Percentiles rank a stretch among this genome's conserved stretches.
These are phyloP conservation scores for Prunus dulcis DNA, from an alignment of 306 rosid species.

Conservation along the genomic window DNA sequence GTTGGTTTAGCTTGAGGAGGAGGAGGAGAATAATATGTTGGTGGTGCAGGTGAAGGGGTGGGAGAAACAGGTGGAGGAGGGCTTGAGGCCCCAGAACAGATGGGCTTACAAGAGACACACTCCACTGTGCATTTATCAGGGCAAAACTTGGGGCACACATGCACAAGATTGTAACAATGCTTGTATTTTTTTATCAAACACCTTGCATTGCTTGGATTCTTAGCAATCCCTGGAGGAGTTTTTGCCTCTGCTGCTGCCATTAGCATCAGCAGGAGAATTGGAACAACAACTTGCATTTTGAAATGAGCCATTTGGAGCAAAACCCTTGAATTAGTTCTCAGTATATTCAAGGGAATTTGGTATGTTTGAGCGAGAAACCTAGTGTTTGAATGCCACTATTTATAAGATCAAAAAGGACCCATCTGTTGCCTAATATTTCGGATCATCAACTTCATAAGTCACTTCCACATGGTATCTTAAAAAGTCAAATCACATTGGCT, in stretches of 20 bases:
- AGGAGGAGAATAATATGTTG: not conserved
- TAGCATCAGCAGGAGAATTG: conserved; percentile 21
- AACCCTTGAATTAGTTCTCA: not conserved
- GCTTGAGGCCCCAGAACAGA: conserved; percentile 28
- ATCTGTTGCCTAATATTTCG: conserved; percentile 18
- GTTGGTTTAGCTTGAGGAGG: not conserved
- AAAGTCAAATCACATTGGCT: conserved; percentile 6
- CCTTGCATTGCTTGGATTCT: conserved; percentile 40
- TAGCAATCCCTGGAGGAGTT: conserved; percentile 49
- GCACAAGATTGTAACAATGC: conserved; percentile 47
- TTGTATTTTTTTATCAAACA: conserved; percentile 50
- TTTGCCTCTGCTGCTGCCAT: conserved; percentile 14
- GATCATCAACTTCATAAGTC: conserved; percentile 5
- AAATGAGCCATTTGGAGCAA: conserved; percentile 14
- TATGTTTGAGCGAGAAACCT: conserved; percentile 12
- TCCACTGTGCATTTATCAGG: conserved; percentile 48
- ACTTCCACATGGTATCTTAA: conserved; percentile 33
- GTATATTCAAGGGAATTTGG: not conserved
- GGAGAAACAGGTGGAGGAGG: conserved; percentile 20
- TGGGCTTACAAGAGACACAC: conserved; percentile 54
- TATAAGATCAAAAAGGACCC: conserved; percentile 20
- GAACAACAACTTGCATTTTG: not conserved
- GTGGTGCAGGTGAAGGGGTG: conserved; percentile 17
- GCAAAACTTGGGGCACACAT: conserved; percentile 63
- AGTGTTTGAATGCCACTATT: conserved; percentile 17